phyloP scores from a whole-genome alignment of 108 stramenopile species.

The Fistulifera solaris region DNA sequence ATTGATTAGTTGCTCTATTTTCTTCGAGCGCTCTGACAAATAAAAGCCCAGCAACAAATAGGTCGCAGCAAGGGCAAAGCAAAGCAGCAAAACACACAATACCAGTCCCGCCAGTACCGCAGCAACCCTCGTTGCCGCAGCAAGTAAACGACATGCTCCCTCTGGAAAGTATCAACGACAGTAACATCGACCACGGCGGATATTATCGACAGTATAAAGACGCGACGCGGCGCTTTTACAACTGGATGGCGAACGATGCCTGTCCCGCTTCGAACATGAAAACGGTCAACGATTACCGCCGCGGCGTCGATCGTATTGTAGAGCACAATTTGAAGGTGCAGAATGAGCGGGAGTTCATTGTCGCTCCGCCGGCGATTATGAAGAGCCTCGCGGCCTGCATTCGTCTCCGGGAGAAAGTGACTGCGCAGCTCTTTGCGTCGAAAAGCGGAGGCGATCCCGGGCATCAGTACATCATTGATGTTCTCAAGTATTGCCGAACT shows the following conservation, averaged over 20 bases:
- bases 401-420: constrained; percentile 1
- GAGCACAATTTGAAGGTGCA: constrained; percentile 2
- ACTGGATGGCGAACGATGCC: constrained; percentile 5
- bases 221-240: constrained; percentile 6
- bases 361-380: constrained; percentile 5
- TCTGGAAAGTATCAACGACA: too few relatives aligned
- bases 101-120: too few relatives aligned
- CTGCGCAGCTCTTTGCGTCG: background rate
- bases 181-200: too few relatives aligned
- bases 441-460: constrained; percentile 4
- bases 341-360: too few relatives aligned
- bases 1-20: too few relatives aligned
- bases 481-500: constrained; percentile 5
- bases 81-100: too few relatives aligned
- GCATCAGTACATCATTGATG: constrained; percentile 7
- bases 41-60: too few relatives aligned
- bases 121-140: too few relatives aligned
- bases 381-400: constrained; percentile 2
- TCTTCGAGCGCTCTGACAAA: too few relatives aligned
- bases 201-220: constrained; percentile 8
- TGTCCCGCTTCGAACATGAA: background rate
- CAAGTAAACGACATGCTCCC: too few relatives aligned
- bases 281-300: constrained; percentile 11
- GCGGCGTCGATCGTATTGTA: constrained; percentile 4
- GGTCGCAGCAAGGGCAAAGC: too few relatives aligned